A percentile compares a stretch with the other conserved stretches of the same genome.
Evolutionary conservation across 2,329 filamentous ascomycete genomes (phyloP).

Genomic region (Acephala macrosclerotiorum): DNA sequence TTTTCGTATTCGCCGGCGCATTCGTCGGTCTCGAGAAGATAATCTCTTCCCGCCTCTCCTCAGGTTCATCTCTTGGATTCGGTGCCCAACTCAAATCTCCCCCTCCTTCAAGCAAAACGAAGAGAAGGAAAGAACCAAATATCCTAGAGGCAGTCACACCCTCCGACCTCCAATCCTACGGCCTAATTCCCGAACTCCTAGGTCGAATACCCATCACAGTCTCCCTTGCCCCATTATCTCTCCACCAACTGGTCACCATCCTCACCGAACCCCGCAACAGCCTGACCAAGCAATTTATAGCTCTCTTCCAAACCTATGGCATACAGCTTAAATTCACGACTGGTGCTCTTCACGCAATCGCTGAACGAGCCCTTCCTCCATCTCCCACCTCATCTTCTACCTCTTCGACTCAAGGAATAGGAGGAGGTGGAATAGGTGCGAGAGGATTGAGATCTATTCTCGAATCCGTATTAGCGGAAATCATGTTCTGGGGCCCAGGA

Average conservation of each 20-base stretch:
- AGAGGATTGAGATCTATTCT: conserved; percentile 81
- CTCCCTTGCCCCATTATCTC: conserved; percentile 78
- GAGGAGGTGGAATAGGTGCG: conserved; percentile 77
- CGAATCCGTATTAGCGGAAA: conserved; percentile 78
- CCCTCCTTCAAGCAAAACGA: conserved; percentile 60
- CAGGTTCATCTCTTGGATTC: conserved; percentile 85
- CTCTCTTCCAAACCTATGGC: conserved; percentile 79
- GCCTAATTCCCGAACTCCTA: conserved; percentile 93
- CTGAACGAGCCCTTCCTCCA: conserved; percentile 53
- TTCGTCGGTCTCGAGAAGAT: conserved; percentile 93
- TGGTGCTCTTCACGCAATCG: conserved; percentile 81
- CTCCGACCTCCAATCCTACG: conserved; percentile 81
- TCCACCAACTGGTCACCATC: conserved; percentile 78
- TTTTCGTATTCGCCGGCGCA: conserved; percentile 96
- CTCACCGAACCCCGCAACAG: conserved; percentile 92
- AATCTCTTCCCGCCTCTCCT: conserved; percentile 85
- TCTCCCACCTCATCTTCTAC: conserved; percentile 36
- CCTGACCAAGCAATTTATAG: conserved; percentile 85
- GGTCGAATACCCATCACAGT: conserved; percentile 93
- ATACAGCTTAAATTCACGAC: conserved; percentile 84
- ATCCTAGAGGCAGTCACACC: conserved; percentile 67
- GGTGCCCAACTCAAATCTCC: conserved; percentile 76
- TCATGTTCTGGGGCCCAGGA: conserved; percentile 80
- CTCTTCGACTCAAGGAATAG: not conserved
- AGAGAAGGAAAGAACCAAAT: conserved; percentile 13